Percentiles rank a stretch among this genome's conserved stretches.
Evolutionary conservation across 345 rosid genomes (phyloP).

Genomic region (Salix udensis): DNA sequence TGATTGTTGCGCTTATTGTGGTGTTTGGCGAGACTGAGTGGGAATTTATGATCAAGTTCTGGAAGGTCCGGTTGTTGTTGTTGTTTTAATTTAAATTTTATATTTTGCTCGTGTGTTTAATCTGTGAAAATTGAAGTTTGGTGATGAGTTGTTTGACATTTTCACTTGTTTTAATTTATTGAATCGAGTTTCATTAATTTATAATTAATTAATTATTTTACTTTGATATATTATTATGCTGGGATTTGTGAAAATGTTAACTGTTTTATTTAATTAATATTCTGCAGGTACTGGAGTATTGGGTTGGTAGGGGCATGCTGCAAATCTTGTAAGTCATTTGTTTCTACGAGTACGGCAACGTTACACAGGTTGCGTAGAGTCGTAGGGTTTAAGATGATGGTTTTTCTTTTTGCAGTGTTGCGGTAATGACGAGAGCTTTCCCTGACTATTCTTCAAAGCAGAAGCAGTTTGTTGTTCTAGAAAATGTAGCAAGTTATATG

Average conservation of each 20-base stretch:
- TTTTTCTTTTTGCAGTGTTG: conserved; percentile 51
- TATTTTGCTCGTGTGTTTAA: not conserved
- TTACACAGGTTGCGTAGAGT: too few species aligned
- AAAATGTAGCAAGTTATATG: conserved; percentile 78
- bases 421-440: conserved; percentile 96
- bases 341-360: too few species aligned
- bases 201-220: too few species aligned
- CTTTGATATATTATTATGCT: too few species aligned
- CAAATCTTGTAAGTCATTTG: conserved; percentile 79
- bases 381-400: conserved; percentile 4
- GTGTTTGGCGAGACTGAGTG: conserved; percentile 90
- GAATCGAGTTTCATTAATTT: too few species aligned
- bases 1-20: conserved; percentile 59
- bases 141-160: too few species aligned
- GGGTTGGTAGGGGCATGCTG: conserved; percentile 98
- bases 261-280: not conserved
- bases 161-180: not conserved
- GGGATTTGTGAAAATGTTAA: too few species aligned
- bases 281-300: conserved; percentile 76
- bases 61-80: conserved; percentile 42
- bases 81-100: not conserved
- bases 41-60: conserved; percentile 63
- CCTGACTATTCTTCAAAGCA: conserved; percentile 50
- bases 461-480: conserved; percentile 60
- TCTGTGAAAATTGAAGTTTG: not conserved